These are phyloP conservation scores for Penicillium silybi DNA, from an alignment of 495 filamentous ascomycete species.

Conservation along the genomic window DNA sequence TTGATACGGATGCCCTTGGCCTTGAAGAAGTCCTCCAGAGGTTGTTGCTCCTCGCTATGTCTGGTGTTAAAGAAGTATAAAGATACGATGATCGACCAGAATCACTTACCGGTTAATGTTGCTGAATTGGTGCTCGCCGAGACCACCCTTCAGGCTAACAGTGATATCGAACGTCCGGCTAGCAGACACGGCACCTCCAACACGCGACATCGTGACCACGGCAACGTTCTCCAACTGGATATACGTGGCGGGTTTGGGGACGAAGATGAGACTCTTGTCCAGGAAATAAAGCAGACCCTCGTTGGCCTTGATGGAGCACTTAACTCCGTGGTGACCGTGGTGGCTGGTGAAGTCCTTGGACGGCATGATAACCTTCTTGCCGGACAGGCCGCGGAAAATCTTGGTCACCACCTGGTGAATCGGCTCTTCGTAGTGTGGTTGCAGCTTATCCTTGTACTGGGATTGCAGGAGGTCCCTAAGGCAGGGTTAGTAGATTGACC, in stretches of 20 bases:
- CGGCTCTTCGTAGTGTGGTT: constrained; percentile 84
- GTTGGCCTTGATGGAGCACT: constrained; percentile 98
- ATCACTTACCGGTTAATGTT: constrained; percentile 84
- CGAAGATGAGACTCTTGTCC: constrained; percentile 98
- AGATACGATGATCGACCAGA: background rate
- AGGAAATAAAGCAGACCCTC: constrained; percentile 96
- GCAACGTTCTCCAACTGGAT: constrained; percentile 88
- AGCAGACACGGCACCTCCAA: constrained; percentile 89
- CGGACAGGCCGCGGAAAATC: constrained; percentile 88
- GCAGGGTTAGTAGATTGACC: constrained; percentile 11
- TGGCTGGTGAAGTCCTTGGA: constrained; percentile 93
- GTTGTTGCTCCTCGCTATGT: constrained; percentile 81
- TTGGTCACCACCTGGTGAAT: constrained; percentile 87
- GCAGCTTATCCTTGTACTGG: constrained; percentile 86
- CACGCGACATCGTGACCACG: constrained; percentile 90
- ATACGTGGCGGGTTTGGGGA: constrained; percentile 96
- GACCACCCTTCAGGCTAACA: constrained; percentile 72
- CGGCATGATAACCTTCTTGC: constrained; percentile 89
- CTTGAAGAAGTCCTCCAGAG: constrained; percentile 93
- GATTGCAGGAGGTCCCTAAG: constrained; percentile 60
- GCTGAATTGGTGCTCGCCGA: constrained; percentile 88
- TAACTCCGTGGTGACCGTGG: constrained; percentile 90
- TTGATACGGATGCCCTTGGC: constrained; percentile 89
- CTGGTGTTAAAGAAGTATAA: background rate
- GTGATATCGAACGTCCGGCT: constrained; percentile 97